These are phyloP conservation scores for Erythrophleum fordii DNA, from an alignment of 306 rosid genomes.

Conservation along the genomic window DNA sequence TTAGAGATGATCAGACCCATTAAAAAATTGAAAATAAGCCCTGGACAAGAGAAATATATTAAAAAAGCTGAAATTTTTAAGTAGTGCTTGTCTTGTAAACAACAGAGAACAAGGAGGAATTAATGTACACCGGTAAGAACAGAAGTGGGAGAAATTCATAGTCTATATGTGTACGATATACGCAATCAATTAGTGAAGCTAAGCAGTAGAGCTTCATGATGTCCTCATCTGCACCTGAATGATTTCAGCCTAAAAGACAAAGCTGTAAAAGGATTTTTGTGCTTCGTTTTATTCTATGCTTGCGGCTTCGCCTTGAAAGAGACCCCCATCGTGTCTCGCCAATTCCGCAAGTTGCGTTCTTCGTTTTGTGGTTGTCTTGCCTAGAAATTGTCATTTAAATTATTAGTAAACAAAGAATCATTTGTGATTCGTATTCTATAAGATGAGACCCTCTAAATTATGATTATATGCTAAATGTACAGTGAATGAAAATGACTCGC, in stretches of 20 bases:
- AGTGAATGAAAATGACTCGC: too few relatives aligned
- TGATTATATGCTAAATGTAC: too few relatives aligned
- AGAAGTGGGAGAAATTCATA: slow-evolving; percentile 9
- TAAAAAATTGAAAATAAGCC: too few relatives aligned
- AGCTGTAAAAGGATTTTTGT: not conserved
- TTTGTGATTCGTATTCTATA: too few relatives aligned
- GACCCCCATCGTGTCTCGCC: not conserved
- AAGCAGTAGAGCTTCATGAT: not conserved
- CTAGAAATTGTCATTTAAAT: not conserved
- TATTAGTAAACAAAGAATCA: too few relatives aligned
- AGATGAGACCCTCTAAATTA: too few relatives aligned
- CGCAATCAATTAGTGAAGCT: not conserved
- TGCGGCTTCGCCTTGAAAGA: not conserved
- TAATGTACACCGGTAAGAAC: too few relatives aligned
- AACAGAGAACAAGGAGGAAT: not conserved
- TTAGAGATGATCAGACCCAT: too few relatives aligned
- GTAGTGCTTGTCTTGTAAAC: not conserved
- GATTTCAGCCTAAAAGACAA: slow-evolving; percentile 27
- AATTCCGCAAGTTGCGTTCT: not conserved
- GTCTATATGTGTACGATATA: too few relatives aligned
- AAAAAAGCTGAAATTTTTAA: too few relatives aligned
- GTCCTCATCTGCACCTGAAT: slow-evolving; percentile 8
- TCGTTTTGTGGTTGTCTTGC: not conserved
- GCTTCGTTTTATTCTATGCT: slow-evolving; percentile 4
- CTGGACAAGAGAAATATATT: too few relatives aligned